phyloP scores from a whole-genome alignment of 1,284 basidiomycete genomes.

The Kwoniella shivajii region DNA sequence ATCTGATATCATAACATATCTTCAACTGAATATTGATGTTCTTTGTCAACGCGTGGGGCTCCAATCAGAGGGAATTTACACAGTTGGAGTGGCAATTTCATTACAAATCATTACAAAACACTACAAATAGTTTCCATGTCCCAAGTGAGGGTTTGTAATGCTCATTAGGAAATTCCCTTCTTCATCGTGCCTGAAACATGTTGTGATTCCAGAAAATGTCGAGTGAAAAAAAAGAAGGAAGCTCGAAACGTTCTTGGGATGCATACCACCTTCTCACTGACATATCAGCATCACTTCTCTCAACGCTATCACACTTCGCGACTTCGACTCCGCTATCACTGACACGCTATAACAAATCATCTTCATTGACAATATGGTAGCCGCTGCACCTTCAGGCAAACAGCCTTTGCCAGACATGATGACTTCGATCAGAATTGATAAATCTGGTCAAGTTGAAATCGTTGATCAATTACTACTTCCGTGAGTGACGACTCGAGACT shows the following conservation, averaged over 20 bases:
- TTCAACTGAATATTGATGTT: not conserved
- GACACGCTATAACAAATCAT: not conserved
- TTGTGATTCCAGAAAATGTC: not conserved
- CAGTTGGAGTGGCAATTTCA: no score
- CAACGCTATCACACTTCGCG: no score
- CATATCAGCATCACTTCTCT: no score
- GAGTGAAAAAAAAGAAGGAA: not conserved
- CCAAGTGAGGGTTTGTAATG: not conserved
- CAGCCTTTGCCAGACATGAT: constrained; percentile 54
- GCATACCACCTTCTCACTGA: no score
- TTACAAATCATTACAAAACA: no score
- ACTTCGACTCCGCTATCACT: not conserved
- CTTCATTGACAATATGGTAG: constrained; percentile 27
- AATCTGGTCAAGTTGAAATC: constrained; percentile 71
- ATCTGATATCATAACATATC: no score
- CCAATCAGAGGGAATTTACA: no score
- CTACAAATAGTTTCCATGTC: no score
- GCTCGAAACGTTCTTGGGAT: not conserved
- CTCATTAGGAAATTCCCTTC: not conserved
- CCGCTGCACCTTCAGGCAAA: constrained; percentile 38
- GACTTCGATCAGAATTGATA: constrained; percentile 64
- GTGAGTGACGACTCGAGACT: constrained; percentile 32
- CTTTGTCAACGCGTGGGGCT: no score
- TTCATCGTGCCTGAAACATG: not conserved
- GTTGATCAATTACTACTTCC: constrained; percentile 82